phyloP scores from a whole-genome alignment of 805 yeast species.

The Lachancea mirantina region DNA sequence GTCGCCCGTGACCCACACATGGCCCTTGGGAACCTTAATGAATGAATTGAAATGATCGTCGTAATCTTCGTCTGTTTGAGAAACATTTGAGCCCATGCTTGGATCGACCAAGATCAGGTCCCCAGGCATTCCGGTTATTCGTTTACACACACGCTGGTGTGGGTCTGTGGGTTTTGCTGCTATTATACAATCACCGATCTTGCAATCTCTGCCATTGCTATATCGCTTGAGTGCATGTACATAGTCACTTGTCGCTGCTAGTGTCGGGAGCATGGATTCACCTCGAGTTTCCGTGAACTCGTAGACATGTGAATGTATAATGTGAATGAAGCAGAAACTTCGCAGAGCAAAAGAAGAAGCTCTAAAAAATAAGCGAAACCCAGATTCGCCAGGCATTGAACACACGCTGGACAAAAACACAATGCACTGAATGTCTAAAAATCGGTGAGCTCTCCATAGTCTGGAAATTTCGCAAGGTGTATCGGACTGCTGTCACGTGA shows the following conservation, averaged over 20 bases:
- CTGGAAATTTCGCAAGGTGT: too few species aligned
- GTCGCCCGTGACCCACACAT: slow-evolving; percentile 96
- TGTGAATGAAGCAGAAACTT: slow-evolving; percentile 59
- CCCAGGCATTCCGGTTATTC: slow-evolving; percentile 96
- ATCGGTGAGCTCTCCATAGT: too few species aligned
- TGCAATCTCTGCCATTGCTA: slow-evolving; percentile 55
- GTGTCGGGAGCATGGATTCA: slow-evolving; percentile 91
- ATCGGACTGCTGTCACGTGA: too few species aligned
- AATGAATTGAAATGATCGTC: slow-evolving; percentile 35
- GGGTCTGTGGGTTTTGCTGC: slow-evolving; percentile 89
- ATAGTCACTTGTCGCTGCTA: slow-evolving; percentile 66
- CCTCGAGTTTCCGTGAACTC: slow-evolving; percentile 83
- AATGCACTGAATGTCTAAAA: too few species aligned
- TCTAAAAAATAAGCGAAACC: slow-evolving; percentile 10
- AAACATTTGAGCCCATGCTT: slow-evolving; percentile 38
- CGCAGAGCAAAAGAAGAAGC: slow-evolving; percentile 47
- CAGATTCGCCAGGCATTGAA: background rate
- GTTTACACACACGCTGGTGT: slow-evolving; percentile 75
- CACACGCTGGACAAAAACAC: too few species aligned
- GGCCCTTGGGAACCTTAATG: slow-evolving; percentile 84
- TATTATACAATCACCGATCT: slow-evolving; percentile 82
- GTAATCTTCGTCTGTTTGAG: slow-evolving; percentile 8
- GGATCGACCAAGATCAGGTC: slow-evolving; percentile 81
- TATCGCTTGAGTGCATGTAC: slow-evolving; percentile 66
- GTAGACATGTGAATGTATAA: slow-evolving; percentile 56